Evolutionary conservation across 441 rosid species (phyloP), one percentile per base, ranked within the genome.

Genomic region (Aquilaria agallochum): DNA sequence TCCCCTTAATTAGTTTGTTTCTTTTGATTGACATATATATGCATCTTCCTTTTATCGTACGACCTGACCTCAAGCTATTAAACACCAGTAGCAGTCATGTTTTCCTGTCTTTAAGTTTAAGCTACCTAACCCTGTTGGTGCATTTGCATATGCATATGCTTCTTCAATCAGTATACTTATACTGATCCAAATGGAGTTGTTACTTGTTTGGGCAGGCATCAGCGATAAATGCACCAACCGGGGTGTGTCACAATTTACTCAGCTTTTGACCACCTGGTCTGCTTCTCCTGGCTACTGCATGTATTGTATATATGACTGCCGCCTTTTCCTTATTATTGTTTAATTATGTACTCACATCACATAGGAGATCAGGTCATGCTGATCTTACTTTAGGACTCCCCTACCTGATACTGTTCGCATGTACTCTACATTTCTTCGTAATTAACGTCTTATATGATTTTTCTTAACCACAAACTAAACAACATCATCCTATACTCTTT

Each of bases 241-340:
- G 49, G 96, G 98, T 66, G 74, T 87, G 44, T 52, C 72, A 30
- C 80, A 48, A 2, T 89, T 89, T 72, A 87, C 88, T 5, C 73
- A 86, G 72, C 82, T 75, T 50, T 68, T 87, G 68, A 79, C 84
- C 82, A 65, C 69, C 62, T 83, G 91, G 90, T 89, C 98, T 32
- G 76, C 72, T 34, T 79, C 90, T 64, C 81, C 72, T 68, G 96
- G 95, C 68, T 78, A 84, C 60, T 92, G 98, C 84, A 31, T 92
- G 98, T 92, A 87, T 63, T 88, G 36, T 53, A 9, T 33, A 14
- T 47, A 60, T 60, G 33, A 34, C 40, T 50, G 14, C 59, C 32
- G 9, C 52, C 10, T 53, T 5, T 53, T 51, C 48, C 40, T 58
- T 53, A 10, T 10, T 33, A 34, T 6, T 56, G 47, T 11, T 34